Evolutionary conservation across 805 yeast genomes (phyloP), one percentile per base, ranked within the genome.

Genomic region (Hanseniaspora mollemarum): DNA sequence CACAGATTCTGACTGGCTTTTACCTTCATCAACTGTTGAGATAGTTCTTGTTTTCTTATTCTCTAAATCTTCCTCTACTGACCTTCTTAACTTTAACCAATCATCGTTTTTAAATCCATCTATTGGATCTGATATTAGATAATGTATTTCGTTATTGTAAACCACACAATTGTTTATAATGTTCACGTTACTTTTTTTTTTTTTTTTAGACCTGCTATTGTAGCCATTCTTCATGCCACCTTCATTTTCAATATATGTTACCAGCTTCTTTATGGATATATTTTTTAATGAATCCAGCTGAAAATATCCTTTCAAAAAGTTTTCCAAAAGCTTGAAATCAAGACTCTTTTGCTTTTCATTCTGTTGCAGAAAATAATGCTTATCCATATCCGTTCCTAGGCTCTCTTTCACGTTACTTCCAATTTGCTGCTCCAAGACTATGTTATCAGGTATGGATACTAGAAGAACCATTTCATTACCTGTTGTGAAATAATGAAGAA

Each of bases 141-240:
- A 64, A 54, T 64, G 66, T 25, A 60, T 59, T 52, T 66, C 68
- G 38, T 63, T 63, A 53, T 62, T 60, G 44, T 62, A 62, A 19
- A 53, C 53, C 15, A 35, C 32, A 41, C 41, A 43, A 13, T 44
- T 46, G 21, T 35, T 39, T 19, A 16, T 44, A 1, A 46, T 31
- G 29, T 31, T 46, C n/a, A 37, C 32, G n/a, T n/a, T n/a, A 40
- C 13, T 35, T 21, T 19, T 36, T n/a, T 25, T 39, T 39, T 19
- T 44, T 62, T 53, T 67, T 6, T 43, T 19, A 4, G 21, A 12
- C 5, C 64, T 55, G 53, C 62, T 57, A 5, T 21, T 28, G 15
- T 66, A 67, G 1, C 58, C 63, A 35, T 64, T 64, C 54, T 46
- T 21, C 13, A 21, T 7, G 5, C 21, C 38, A 15, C 22, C 18